Percentiles rank a stretch among this genome's conserved stretches.
Conservation (phyloP, 495 filamentous ascomycete species). For the Amphirosellinia nigrospora region DNA sequence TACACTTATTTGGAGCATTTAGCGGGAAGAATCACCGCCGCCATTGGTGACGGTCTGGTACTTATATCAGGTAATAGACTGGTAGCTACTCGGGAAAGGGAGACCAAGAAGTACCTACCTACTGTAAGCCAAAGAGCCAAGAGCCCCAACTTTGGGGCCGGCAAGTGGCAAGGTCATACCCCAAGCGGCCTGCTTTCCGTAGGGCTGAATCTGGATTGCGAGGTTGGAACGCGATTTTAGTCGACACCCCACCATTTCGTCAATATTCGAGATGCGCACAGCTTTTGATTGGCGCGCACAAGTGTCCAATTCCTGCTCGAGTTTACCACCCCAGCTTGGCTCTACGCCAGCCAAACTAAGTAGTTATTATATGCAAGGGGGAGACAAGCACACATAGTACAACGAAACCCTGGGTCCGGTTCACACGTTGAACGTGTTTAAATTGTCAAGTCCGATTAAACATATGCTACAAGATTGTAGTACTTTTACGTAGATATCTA, state of each 20-base stretch:
- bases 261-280: constrained; percentile 25
- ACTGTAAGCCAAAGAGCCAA: constrained; percentile 11
- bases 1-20: neutral
- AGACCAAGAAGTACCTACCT: too few species aligned
- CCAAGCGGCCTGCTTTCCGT: constrained; percentile 14
- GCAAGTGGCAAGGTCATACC: constrained; percentile 5
- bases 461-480: neutral
- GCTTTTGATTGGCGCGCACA: constrained; percentile 30
- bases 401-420: neutral
- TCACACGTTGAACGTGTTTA: neutral
- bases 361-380: neutral
- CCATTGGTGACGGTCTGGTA: neutral
- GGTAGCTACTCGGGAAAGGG: neutral
- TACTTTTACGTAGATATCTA: neutral
- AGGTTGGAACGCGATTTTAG: constrained; percentile 24
- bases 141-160: constrained; percentile 12
- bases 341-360: neutral
- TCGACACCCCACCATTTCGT: constrained; percentile 24
- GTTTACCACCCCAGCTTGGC: neutral
- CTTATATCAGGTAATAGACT: neutral
- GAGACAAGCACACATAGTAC: neutral
- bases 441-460: neutral
- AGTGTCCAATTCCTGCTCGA: neutral
- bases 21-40: neutral
- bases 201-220: constrained; percentile 29